Evolutionary conservation across 2,329 filamentous ascomycete species (phyloP).

Genomic region (Penicillium italicum): DNA sequence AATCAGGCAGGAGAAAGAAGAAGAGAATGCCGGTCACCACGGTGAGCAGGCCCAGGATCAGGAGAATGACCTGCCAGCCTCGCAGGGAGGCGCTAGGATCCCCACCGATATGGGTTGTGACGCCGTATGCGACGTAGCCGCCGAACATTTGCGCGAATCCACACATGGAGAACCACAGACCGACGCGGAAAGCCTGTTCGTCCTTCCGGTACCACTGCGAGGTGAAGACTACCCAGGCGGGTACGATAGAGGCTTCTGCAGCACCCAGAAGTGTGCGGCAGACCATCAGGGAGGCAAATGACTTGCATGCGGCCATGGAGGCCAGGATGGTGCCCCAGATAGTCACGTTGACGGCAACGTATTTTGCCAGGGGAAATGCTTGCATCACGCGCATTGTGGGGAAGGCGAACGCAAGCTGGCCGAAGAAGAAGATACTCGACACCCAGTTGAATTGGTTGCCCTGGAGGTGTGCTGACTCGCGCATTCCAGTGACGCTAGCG

Average conservation of each 20-base stretch:
- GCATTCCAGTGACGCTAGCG: slow-evolving; percentile 28
- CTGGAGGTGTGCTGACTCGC: slow-evolving; percentile 33
- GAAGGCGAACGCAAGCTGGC: slow-evolving; percentile 34
- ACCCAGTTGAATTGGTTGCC: slow-evolving; percentile 47
- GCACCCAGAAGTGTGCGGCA: slow-evolving; percentile 52
- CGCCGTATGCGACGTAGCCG: slow-evolving; percentile 38
- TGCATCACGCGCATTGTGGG: slow-evolving; percentile 41
- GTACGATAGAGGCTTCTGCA: slow-evolving; percentile 45
- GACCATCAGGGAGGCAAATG: slow-evolving; percentile 49
- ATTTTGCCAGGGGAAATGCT: slow-evolving; percentile 39
- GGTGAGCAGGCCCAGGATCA: slow-evolving; percentile 38
- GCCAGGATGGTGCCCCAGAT: slow-evolving; percentile 33
- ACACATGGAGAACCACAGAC: slow-evolving; percentile 32
- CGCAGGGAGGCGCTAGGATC: slow-evolving; percentile 28
- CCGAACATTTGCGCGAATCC: slow-evolving; percentile 39
- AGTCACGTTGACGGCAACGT: slow-evolving; percentile 36
- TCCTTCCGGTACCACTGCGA: slow-evolving; percentile 33
- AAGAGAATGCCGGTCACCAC: slow-evolving; percentile 36
- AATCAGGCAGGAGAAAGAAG: slow-evolving; percentile 38
- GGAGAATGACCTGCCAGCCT: slow-evolving; percentile 40
- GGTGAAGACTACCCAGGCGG: slow-evolving; percentile 29
- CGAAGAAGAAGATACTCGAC: slow-evolving; percentile 29
- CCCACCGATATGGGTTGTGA: slow-evolving; percentile 26
- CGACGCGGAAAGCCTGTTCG: slow-evolving; percentile 33
- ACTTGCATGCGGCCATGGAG: slow-evolving; percentile 35